Evolutionary conservation across 2,329 filamentous ascomycete genomes (phyloP).

Genomic region (Chrysoporthe puriensis): DNA sequence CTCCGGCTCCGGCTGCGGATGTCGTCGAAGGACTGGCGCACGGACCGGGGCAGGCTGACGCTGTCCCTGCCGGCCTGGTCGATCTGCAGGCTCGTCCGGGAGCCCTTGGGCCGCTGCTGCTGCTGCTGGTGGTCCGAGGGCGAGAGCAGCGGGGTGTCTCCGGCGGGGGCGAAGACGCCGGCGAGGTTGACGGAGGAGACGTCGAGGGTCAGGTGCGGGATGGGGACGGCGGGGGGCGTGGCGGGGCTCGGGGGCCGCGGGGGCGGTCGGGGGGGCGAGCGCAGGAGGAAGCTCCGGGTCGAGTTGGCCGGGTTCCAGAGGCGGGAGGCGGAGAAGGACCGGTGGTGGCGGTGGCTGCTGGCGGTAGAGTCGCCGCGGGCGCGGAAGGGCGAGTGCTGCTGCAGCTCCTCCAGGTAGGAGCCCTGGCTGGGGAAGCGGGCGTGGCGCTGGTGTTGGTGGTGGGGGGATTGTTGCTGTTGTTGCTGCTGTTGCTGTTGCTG

Average conservation of each 20-base stretch:
- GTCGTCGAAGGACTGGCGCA: slow-evolving; percentile 59
- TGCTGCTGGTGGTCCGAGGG: slow-evolving; percentile 56
- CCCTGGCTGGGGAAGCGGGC: slow-evolving; percentile 29
- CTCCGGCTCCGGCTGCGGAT: slow-evolving; percentile 39
- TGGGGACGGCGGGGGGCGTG: slow-evolving; percentile 51
- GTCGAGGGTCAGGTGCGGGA: slow-evolving; percentile 50
- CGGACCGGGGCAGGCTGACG: slow-evolving; percentile 56
- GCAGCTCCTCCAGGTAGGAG: slow-evolving; percentile 27
- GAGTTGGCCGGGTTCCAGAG: slow-evolving; percentile 67
- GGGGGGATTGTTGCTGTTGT: slow-evolving; percentile 17
- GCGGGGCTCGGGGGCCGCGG: slow-evolving; percentile 59
- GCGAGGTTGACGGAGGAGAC: slow-evolving; percentile 42
- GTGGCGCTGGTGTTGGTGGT: slow-evolving; percentile 30
- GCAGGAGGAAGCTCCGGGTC: slow-evolving; percentile 49
- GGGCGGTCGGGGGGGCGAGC: slow-evolving; percentile 34
- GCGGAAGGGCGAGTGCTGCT: slow-evolving; percentile 48
- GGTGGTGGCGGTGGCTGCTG: slow-evolving; percentile 39
- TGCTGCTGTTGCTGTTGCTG: slow-evolving; percentile 21
- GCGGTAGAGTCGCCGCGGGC: slow-evolving; percentile 41
- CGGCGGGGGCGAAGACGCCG: slow-evolving; percentile 45
- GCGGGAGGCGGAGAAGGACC: slow-evolving; percentile 50
- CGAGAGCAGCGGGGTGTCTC: slow-evolving; percentile 56
- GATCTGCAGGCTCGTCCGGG: slow-evolving; percentile 55
- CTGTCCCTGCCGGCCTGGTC: slow-evolving; percentile 53
- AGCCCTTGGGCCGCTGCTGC: slow-evolving; percentile 49